A percentile compares a stretch with the other conserved stretches of the same genome.
These are phyloP conservation scores for Leucosporidium scottii DNA, from an alignment of 768 basidiomycete genomes.

Conservation along the genomic window DNA sequence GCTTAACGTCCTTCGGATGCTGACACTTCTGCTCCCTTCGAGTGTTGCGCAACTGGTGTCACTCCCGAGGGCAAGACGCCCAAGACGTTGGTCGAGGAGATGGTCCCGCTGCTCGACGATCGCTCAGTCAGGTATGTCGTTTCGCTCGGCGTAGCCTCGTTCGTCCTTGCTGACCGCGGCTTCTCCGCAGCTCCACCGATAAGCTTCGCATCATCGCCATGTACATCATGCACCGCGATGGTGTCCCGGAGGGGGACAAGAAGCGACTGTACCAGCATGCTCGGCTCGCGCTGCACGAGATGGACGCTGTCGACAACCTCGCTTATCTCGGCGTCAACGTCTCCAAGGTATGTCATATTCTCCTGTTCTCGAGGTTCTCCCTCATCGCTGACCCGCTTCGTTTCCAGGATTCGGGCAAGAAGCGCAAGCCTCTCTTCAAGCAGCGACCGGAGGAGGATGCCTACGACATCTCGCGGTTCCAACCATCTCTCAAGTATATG, in stretches of 20 bases:
- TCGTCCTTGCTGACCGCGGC: not conserved
- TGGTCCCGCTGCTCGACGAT: constrained; percentile 92
- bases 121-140: constrained; percentile 62
- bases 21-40: not conserved
- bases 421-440: constrained; percentile 51
- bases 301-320: constrained; percentile 87
- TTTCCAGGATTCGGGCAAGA: constrained; percentile 61
- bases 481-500: constrained; percentile 69
- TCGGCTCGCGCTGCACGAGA: constrained; percentile 72
- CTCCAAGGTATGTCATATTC: constrained; percentile 53
- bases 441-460: constrained; percentile 79
- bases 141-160: not conserved
- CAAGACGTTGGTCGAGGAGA: constrained; percentile 90
- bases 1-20: not conserved
- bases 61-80: constrained; percentile 91
- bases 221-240: constrained; percentile 89
- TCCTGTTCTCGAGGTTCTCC: constrained; percentile 3
- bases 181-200: constrained; percentile 59
- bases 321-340: constrained; percentile 74
- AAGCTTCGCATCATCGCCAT: constrained; percentile 95
- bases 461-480: constrained; percentile 91
- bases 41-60: constrained; percentile 90
- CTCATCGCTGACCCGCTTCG: no score
- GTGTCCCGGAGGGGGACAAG: constrained; percentile 96
- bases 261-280: constrained; percentile 93